Base-by-base conservation (phyloP, 2,329 filamentous ascomycete genomes). In the Pseudogymnoascus sp. region DNA sequence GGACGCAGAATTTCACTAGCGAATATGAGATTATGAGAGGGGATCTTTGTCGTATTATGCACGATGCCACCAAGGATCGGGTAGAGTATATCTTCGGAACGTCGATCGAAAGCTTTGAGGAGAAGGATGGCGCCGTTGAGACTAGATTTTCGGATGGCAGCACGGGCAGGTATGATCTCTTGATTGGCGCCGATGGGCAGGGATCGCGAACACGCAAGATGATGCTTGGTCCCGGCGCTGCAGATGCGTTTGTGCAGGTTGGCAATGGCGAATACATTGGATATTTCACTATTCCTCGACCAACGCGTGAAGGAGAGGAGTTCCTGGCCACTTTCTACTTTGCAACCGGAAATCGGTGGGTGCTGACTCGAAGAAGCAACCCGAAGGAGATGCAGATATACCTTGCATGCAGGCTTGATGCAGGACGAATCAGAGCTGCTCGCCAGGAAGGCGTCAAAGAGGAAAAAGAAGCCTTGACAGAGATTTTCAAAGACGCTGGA, bases 151-250 rank as follows among this genome's bases (percentile, higher is more conserved):
- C 72, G 1, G 74, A 81, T 62, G 80, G 80, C 1, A 69, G 69
- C 11, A 72, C 67, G 0, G 74, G 75, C 4, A 68, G 66, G 0
- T 86, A 76, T 60, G 82, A 85, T 68, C 69, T 86, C 0, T 65
- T 86, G 0, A 77, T 85, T 33, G 82, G 78, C 2, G 82, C 82
- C 4, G 83, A 86, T 65, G 84, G 84, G 0, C 77, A 81, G 46
- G 74, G 77, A 4, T 85, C 82, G 0, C 77, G 75, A 31, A 78
- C 78, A 2, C 76, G 82, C 17, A 76, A 71, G 56, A 74, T 75
- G 59, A 77, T 80, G 66, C 67, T 80, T 0, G 68, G 59, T 40
- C 59, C 63, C 6, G 67, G 61, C 10, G 64, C 42, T 35, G 46
- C 21, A 26, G 70, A 71, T 38, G 33, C 63, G 11, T 68, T 72